Percentiles rank a stretch among this genome's conserved stretches.
phyloP scores from a whole-genome alignment of 331 rosid species.

The Pyrus hybrid region DNA sequence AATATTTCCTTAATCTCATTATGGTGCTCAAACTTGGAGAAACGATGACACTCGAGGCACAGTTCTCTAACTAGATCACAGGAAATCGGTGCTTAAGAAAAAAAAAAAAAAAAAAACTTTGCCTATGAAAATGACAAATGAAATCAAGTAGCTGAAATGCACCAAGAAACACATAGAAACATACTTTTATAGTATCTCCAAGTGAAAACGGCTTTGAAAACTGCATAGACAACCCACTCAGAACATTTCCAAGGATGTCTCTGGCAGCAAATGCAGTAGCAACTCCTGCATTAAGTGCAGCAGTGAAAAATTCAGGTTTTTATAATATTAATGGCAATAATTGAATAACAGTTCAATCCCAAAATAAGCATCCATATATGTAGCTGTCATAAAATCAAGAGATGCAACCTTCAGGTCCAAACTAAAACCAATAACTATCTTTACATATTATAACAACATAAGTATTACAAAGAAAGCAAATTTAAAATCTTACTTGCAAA shows the following conservation, averaged over 20 bases:
- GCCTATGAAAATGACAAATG: not conserved
- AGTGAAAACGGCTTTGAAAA: slow-evolving; percentile 86
- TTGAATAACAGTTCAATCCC: not conserved
- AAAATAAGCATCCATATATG: not conserved
- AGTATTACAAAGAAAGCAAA: no score
- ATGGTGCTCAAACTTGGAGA: not conserved
- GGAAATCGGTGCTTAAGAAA: not conserved
- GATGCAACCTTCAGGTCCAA: not conserved
- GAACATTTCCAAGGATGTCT: slow-evolving; percentile 81
- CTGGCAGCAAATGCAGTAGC: slow-evolving; percentile 88
- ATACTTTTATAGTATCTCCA: slow-evolving; percentile 91
- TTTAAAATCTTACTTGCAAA: no score
- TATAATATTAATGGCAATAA: not conserved
- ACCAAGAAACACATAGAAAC: not conserved
- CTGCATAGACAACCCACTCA: slow-evolving; percentile 83
- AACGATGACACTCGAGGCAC: not conserved
- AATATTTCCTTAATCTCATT: not conserved
- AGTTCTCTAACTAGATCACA: not conserved
- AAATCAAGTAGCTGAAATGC: not conserved
- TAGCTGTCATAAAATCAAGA: not conserved
- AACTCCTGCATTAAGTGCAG: slow-evolving; percentile 54
- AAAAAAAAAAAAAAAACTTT: not conserved
- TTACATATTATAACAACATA: not conserved
- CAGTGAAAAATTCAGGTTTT: not conserved
- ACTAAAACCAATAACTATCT: not conserved